phyloP scores from a whole-genome alignment of 306 rosid genomes.

The Vigna unguiculata region DNA sequence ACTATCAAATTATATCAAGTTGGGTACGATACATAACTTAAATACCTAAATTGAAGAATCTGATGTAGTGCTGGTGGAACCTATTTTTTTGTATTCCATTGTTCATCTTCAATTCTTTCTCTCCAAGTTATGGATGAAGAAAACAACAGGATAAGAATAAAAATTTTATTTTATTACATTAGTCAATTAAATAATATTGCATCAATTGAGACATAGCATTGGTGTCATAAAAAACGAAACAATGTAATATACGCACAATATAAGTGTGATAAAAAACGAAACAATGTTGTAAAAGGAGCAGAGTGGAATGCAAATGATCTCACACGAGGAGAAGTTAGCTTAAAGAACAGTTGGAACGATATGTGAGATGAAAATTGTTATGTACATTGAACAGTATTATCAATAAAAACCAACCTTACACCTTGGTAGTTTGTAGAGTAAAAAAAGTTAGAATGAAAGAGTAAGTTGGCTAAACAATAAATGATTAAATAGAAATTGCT shows the following conservation, averaged over 20 bases:
- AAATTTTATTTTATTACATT: too few species aligned
- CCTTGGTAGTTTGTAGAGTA: background rate
- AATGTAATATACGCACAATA: background rate
- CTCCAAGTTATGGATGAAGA: too few species aligned
- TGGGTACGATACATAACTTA: too few species aligned
- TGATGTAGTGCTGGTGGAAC: too few species aligned
- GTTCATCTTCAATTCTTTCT: too few species aligned
- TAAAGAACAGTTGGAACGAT: background rate
- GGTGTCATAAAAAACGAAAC: too few species aligned
- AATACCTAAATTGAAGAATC: too few species aligned
- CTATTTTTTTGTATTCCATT: too few species aligned
- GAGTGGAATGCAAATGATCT: background rate
- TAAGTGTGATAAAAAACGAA: background rate
- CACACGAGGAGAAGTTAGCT: background rate
- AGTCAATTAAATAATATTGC: too few species aligned
- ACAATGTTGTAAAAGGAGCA: background rate
- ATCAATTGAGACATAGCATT: too few species aligned
- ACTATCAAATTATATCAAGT: too few species aligned
- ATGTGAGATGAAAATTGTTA: constrained; percentile 15
- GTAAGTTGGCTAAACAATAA: background rate
- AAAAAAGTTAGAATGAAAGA: background rate
- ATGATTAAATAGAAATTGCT: constrained; percentile 2
- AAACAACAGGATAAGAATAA: too few species aligned
- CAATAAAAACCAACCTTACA: constrained; percentile 7
- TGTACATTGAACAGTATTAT: constrained; percentile 13